A percentile compares a stretch with the other conserved stretches of the same genome.
Conservation (phyloP, 2,329 filamentous ascomycete species). For the Xylaria multiplex region DNA sequence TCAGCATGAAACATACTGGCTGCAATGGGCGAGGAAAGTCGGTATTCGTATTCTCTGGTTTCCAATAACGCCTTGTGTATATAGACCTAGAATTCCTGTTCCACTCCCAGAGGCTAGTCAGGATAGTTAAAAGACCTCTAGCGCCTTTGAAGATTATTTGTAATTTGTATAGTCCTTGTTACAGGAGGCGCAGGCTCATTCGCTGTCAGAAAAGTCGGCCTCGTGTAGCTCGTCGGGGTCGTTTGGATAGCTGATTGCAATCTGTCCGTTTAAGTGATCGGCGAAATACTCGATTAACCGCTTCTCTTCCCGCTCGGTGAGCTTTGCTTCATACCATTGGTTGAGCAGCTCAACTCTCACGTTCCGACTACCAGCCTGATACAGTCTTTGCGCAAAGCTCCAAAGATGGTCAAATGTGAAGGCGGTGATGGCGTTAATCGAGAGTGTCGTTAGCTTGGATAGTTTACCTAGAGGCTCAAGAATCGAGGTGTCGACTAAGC, state of each 20-base stretch:
- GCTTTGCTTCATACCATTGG: conserved; percentile 46
- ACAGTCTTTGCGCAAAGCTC: conserved; percentile 53
- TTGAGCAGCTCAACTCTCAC: conserved; percentile 50
- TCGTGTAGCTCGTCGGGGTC: conserved; percentile 53
- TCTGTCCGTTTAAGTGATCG: conserved; percentile 45
- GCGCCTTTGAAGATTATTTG: background rate
- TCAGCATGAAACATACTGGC: no score
- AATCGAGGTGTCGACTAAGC: conserved; percentile 60
- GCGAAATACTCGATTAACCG: conserved; percentile 43
- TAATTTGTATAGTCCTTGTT: background rate
- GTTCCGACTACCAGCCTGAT: conserved; percentile 43
- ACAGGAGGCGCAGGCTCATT: conserved; percentile 14
- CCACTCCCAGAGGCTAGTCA: no score
- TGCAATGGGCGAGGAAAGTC: no score
- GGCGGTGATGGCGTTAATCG: conserved; percentile 63
- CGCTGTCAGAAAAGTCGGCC: conserved; percentile 49
- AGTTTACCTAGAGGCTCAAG: conserved; percentile 52
- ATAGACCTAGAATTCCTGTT: no score
- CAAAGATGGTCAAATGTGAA: conserved; percentile 64
- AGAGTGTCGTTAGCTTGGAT: conserved; percentile 60
- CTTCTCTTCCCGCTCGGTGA: conserved; percentile 44
- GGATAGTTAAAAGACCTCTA: no score
- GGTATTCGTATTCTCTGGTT: no score
- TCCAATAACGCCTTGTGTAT: no score
- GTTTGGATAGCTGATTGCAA: conserved; percentile 49